Evolutionary conservation across 2,329 filamentous ascomycete genomes (phyloP), one percentile per base, ranked within the genome.

Genomic region (Pyrenochaeta sp.): DNA sequence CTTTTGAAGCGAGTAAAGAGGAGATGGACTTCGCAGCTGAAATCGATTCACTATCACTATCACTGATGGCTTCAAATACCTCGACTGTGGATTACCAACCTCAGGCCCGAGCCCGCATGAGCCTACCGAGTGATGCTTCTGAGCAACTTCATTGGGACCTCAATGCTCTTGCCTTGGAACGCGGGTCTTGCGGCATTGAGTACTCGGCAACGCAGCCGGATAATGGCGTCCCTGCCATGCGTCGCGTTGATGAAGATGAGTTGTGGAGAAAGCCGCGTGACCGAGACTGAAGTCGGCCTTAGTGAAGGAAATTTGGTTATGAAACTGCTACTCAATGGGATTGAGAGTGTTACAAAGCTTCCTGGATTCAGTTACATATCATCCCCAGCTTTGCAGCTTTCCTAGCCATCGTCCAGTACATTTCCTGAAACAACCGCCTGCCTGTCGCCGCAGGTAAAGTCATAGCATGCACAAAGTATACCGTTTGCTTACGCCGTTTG

Each of bases 111-210:
- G 53, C 56, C 15, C 66, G 72, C 13, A 55, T 61, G 10, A 74
- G 63, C 42, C 44, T 77, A 25, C 72, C 73, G 9, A 69, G 52
- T 27, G 74, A 77, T 52, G 59, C 71, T 1, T 72, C 73, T 9
- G 73, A 77, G 61, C 73, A 76, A 45, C 63, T 77, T 8, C 74
- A 76, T 48, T 77, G 74, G 74, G 60, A 67, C 36, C 64, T 77
- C 19, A 73, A 72, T 19, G 67, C 72, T 6, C 67, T 76, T 24
- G 59, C 67, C 34, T 55, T 76, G 24, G 71, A 72, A 37, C 71
- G 73, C 3, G 72, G 73, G 15, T 70, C 72, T 22, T 76, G 73
- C 54, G 69, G 73, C 2, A 65, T 73, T 2, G 72, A 76, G 49
- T 75, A 73, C 34, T 64, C 72, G 1, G 53, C 59, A 1, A 54